phyloP scores from a whole-genome alignment of 1,284 basidiomycete genomes.

The Boletus nobilissimus region DNA sequence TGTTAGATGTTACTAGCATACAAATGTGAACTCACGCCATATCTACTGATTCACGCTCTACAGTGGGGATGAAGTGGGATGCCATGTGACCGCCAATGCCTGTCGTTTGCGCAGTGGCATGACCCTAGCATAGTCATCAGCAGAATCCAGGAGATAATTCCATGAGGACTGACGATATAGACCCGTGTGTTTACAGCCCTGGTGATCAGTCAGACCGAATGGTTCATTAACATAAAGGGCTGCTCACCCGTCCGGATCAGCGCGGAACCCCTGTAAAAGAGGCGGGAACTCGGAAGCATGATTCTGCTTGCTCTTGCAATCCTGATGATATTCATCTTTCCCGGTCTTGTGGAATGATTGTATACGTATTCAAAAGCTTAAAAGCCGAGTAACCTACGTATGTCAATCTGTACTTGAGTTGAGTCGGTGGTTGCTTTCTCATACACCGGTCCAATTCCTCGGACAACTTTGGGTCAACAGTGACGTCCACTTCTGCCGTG shows the following conservation, averaged over 20 bases:
- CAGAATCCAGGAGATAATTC: neutral
- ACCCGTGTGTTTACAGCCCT: neutral
- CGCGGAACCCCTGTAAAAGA: neutral
- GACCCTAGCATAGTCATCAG: slow-evolving; percentile 2
- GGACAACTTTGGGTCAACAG: neutral
- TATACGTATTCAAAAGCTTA: neutral
- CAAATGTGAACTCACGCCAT: neutral
- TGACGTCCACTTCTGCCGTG: slow-evolving; percentile 1
- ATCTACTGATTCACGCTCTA: slow-evolving; percentile 19
- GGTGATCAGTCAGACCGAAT: neutral
- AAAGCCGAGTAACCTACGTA: neutral
- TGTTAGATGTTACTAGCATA: neutral
- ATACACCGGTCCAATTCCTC: neutral
- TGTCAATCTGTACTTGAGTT: slow-evolving; percentile 6
- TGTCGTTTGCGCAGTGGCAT: slow-evolving; percentile 17
- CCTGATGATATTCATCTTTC: neutral
- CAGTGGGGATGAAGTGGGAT: slow-evolving; percentile 18
- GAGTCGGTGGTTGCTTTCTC: neutral
- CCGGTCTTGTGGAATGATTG: neutral
- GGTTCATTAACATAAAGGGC: neutral
- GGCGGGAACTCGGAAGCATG: neutral
- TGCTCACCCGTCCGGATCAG: slow-evolving; percentile 4
- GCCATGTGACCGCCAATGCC: slow-evolving; percentile 18
- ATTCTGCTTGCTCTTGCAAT: neutral
- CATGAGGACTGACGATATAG: slow-evolving; percentile 3